Evolutionary conservation across 495 filamentous ascomycete species (phyloP), one percentile per base, ranked within the genome.

Genomic region (Hypoxylon fragiforme): DNA sequence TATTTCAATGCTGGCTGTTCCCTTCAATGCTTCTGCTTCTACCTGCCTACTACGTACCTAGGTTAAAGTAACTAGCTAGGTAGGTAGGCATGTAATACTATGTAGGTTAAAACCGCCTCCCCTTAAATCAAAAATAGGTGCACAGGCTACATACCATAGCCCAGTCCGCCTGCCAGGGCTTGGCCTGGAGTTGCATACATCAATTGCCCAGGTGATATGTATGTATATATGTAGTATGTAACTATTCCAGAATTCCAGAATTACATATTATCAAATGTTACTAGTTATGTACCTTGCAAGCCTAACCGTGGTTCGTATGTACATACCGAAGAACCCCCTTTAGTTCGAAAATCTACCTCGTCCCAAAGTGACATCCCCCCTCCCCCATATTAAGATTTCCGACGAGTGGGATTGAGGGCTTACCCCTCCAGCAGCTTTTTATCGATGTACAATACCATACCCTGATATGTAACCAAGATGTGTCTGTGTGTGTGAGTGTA

Each of bases 131-230:
- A 35, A n/a, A 7, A n/a, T n/a, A n/a, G n/a, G n/a, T n/a, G n/a
- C n/a, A n/a, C n/a, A n/a, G n/a, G n/a, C n/a, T 56, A 62, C 43
- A 52, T 53, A 44, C 24, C 38, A 56, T 51, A 57, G 35, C 37
- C 44, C 49, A 39, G 57, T 48, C 42, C 46, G 41, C 30, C 32
- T 21, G 19, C 41, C 38, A 43, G 26, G 37, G 24, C 31, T 31
- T 47, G 31, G 41, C 42, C 22, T 55, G 21, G 46, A 61, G 45
- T 55, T 37, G 18, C 46, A 55, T 36, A 19, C 40, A 54, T 46
- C n/a, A n/a, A n/a, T n/a, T n/a, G n/a, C n/a, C n/a, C n/a, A n/a
- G n/a, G n/a, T n/a, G n/a, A n/a, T n/a, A n/a, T n/a, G n/a, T n/a
- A n/a, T n/a, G 20, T 14, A 14, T 15, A 28, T 42, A 30, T 31